Conservation (phyloP, 2,329 filamentous ascomycete species). For the Hymenotorrendiella dingleyae region DNA sequence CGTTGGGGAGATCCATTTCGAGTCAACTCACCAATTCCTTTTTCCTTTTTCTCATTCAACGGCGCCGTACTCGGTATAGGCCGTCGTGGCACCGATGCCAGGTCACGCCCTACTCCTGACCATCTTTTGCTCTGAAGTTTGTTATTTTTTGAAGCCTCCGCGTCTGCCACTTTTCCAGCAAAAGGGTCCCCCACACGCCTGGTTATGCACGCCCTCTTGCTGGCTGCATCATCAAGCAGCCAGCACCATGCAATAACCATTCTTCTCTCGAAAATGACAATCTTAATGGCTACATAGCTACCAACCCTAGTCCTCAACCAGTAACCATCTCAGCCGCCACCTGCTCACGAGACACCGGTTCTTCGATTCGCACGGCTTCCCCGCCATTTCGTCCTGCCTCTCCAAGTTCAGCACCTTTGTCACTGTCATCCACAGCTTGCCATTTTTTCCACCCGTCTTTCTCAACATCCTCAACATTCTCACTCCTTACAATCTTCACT, state of each 20-base stretch:
- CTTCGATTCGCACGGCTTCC: neutral
- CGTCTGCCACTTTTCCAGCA: too few relatives aligned
- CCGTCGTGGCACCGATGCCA: too few relatives aligned
- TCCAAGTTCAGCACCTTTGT: neutral
- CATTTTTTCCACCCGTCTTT: neutral
- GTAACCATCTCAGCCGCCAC: neutral
- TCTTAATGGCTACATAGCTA: neutral
- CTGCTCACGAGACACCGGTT: neutral
- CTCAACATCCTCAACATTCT: neutral
- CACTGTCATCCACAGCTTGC: neutral
- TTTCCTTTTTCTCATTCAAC: too few relatives aligned
- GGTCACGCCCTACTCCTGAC: too few relatives aligned
- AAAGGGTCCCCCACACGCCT: too few relatives aligned
- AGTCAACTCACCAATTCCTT: too few relatives aligned
- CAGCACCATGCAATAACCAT: neutral
- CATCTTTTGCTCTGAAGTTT: too few relatives aligned
- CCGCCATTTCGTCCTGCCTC: neutral
- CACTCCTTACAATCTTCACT: neutral
- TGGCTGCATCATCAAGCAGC: too few relatives aligned
- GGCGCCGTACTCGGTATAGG: too few relatives aligned
- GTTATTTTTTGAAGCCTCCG: too few relatives aligned
- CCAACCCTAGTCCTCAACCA: neutral
- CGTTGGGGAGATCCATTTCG: too few relatives aligned
- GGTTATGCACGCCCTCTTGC: too few relatives aligned
- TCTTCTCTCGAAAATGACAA: neutral